These are phyloP conservation scores for Fusarium longipes DNA, from an alignment of 2,329 filamentous ascomycete genomes.

Conservation along the genomic window DNA sequence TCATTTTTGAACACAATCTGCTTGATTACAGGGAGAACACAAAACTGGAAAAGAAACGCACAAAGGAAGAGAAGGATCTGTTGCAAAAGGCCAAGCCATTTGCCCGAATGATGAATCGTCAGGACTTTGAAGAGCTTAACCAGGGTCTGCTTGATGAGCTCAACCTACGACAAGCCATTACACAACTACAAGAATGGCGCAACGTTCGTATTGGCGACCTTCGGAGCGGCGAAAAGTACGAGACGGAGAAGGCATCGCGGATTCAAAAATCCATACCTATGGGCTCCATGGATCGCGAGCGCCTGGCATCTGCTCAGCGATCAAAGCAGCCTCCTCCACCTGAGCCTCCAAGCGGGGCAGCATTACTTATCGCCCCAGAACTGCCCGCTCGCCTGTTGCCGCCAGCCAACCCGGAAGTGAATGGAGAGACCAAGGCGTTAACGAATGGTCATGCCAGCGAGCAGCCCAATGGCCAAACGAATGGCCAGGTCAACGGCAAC, in stretches of 20 bases:
- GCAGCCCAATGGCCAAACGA: slow-evolving; percentile 53
- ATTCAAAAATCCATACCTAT: slow-evolving; percentile 77
- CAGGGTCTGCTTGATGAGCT: slow-evolving; percentile 90
- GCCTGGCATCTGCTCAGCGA: slow-evolving; percentile 77
- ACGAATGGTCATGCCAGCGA: slow-evolving; percentile 66
- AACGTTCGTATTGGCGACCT: slow-evolving; percentile 85
- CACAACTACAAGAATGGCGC: slow-evolving; percentile 94
- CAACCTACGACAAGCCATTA: slow-evolving; percentile 88
- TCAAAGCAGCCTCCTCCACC: slow-evolving; percentile 72
- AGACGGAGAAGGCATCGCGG: slow-evolving; percentile 84
- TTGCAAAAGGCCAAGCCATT: slow-evolving; percentile 96
- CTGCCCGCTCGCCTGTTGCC: slow-evolving; percentile 70
- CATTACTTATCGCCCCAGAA: slow-evolving; percentile 81
- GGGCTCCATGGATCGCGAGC: slow-evolving; percentile 85
- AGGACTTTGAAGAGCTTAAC: slow-evolving; percentile 88
- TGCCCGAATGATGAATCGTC: slow-evolving; percentile 93
- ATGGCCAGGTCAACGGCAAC: slow-evolving; percentile 65
- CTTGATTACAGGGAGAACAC: slow-evolving; percentile 94
- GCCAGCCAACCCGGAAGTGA: slow-evolving; percentile 49
- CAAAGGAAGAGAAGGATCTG: slow-evolving; percentile 92
- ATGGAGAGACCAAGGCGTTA: slow-evolving; percentile 65
- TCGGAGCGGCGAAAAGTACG: slow-evolving; percentile 89
- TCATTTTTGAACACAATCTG: slow-evolving; percentile 94
- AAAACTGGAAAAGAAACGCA: slow-evolving; percentile 90
- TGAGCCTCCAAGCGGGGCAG: slow-evolving; percentile 80